A percentile compares a stretch with the other conserved stretches of the same genome.
Evolutionary conservation across 2,329 filamentous ascomycete genomes (phyloP).

Genomic region (Venturia nashicola): DNA sequence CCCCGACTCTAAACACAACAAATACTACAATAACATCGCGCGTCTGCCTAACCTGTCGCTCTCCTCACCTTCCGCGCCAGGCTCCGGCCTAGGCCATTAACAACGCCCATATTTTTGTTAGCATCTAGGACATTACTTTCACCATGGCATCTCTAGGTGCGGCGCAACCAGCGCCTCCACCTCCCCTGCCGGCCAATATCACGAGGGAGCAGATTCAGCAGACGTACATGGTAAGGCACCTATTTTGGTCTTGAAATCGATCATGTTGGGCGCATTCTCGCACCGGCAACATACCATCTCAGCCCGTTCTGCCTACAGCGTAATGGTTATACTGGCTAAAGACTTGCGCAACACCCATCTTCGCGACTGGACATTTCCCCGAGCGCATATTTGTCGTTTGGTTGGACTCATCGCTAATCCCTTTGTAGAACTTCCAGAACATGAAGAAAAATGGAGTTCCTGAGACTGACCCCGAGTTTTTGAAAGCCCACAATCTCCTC

Average conservation of each 20-base stretch:
- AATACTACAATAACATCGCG: not conserved
- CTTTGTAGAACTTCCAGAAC: constrained; percentile 36
- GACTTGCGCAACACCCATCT: not conserved
- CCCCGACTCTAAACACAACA: not conserved
- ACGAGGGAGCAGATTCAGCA: constrained; percentile 70
- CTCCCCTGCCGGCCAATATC: constrained; percentile 38
- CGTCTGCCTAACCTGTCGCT: not conserved
- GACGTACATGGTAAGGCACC: constrained; percentile 48
- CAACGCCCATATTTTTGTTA: not conserved
- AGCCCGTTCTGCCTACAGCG: not conserved
- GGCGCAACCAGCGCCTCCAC: not conserved
- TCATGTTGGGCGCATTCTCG: constrained; percentile 11
- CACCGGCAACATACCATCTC: not conserved
- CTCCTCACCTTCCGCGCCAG: not conserved
- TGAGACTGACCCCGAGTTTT: constrained; percentile 71
- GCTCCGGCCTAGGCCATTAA: constrained; percentile 6
- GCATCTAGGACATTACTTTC: not conserved
- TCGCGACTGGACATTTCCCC: not conserved
- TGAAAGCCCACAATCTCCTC: constrained; percentile 70
- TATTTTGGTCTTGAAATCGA: not conserved
- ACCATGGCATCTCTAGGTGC: constrained; percentile 4
- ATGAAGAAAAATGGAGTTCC: constrained; percentile 80
- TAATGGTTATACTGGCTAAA: not conserved
- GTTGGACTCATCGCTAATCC: not conserved
- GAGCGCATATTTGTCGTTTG: not conserved